Evolutionary conservation across 2,329 filamentous ascomycete genomes (phyloP).

Genomic region (Penicillium hesseltinei): DNA sequence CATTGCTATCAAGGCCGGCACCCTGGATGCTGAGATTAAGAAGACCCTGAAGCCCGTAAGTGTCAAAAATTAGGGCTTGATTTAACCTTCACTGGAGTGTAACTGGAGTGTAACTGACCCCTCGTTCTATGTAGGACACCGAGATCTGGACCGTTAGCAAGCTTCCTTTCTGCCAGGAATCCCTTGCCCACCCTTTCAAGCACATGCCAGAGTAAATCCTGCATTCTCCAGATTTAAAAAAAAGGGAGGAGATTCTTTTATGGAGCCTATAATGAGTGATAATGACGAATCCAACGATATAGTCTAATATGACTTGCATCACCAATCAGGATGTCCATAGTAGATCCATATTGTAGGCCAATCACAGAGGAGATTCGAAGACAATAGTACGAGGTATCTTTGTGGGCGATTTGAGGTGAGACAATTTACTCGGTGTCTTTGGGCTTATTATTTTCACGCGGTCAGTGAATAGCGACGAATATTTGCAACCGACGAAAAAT

Average conservation of each 20-base stretch:
- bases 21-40: constrained; percentile 63
- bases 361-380: not conserved
- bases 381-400: not conserved
- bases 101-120: not conserved
- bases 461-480: not conserved
- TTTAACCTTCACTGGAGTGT: not conserved
- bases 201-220: constrained; percentile 59
- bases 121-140: constrained; percentile 44
- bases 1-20: constrained; percentile 67
- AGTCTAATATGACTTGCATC: not conserved
- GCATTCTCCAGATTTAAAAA: too few species aligned
- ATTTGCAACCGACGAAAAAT: not conserved
- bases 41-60: constrained; percentile 61
- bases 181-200: constrained; percentile 61
- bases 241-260: not conserved
- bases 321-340: not conserved
- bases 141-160: constrained; percentile 70
- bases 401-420: not conserved
- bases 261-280: not conserved
- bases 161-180: constrained; percentile 68
- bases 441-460: too few species aligned
- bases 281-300: not conserved
- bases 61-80: not conserved
- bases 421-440: not conserved
- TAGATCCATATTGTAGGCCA: not conserved